phyloP scores from a whole-genome alignment of 2,329 filamentous ascomycete species.

The Monosporascus sp. region DNA sequence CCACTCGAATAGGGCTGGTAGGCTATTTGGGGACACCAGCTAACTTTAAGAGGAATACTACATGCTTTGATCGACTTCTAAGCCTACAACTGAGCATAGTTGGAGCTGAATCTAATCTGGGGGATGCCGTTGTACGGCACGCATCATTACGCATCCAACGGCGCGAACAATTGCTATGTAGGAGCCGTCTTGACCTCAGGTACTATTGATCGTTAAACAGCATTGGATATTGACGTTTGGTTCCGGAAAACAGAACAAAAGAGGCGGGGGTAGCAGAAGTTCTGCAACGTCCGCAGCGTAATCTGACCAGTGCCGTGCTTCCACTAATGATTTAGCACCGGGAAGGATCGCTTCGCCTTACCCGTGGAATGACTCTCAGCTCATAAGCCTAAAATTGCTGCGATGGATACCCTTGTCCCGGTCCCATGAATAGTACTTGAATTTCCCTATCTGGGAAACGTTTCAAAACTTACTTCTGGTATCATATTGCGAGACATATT shows the following conservation, averaged over 20 bases:
- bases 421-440: background rate
- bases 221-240: too few relatives aligned
- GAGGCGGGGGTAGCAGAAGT: background rate
- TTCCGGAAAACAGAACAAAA: background rate
- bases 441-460: background rate
- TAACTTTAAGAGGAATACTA: conserved; percentile 1
- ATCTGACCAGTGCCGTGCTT: background rate
- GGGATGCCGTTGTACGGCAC: too few relatives aligned
- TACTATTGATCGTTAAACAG: too few relatives aligned
- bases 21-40: conserved; percentile 7
- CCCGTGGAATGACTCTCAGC: background rate
- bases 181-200: too few relatives aligned
- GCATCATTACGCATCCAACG: too few relatives aligned
- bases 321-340: background rate
- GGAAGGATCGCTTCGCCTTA: background rate
- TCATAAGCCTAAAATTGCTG: background rate
- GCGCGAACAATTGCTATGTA: too few relatives aligned
- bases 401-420: background rate
- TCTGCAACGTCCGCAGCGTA: background rate
- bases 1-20: conserved; percentile 13
- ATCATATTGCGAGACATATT: background rate
- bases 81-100: too few relatives aligned
- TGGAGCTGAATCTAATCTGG: too few relatives aligned
- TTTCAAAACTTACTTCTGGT: background rate
- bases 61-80: too few relatives aligned